A percentile compares a stretch with the other conserved stretches of the same genome.
These are phyloP conservation scores for Phytopythium sindhum DNA, from an alignment of 352 stramenopile species.

Conservation along the genomic window DNA sequence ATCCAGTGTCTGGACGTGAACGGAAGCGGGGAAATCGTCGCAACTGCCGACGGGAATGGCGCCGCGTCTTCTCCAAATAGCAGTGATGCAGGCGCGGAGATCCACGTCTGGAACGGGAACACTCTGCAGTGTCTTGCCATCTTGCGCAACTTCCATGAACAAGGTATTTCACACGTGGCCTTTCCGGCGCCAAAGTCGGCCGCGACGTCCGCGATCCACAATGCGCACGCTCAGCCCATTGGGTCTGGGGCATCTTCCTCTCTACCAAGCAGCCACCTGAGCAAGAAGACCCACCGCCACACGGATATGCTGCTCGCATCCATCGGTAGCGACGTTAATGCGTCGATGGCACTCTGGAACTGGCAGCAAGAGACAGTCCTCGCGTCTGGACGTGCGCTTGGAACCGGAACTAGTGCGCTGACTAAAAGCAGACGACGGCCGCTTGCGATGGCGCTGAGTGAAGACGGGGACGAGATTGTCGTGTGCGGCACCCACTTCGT, in stretches of 20 bases:
- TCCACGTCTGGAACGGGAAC: conserved; percentile 67
- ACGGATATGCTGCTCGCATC: conserved; percentile 57
- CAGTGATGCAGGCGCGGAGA: conserved; percentile 26
- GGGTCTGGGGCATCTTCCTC: conserved; percentile 23
- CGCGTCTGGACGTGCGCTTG: conserved; percentile 45
- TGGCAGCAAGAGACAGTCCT: conserved; percentile 63
- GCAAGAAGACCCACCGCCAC: conserved; percentile 56
- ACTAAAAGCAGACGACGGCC: conserved; percentile 30
- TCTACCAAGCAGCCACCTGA: conserved; percentile 37
- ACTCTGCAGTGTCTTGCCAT: conserved; percentile 71
- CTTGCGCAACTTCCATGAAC: conserved; percentile 57
- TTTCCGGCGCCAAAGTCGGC: conserved; percentile 54
- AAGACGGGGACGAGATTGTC: conserved; percentile 68
- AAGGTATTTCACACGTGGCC: conserved; percentile 46
- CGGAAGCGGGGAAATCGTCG: conserved; percentile 52
- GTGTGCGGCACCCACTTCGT: conserved; percentile 62
- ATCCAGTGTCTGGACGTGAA: conserved; percentile 70
- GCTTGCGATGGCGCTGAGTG: conserved; percentile 57
- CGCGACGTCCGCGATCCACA: conserved; percentile 32
- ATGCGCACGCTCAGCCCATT: conserved; percentile 22
- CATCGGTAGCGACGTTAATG: conserved; percentile 52
- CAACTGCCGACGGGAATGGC: conserved; percentile 45
- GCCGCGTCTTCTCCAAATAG: conserved; percentile 3
- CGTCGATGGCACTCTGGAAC: conserved; percentile 80
- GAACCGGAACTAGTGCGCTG: conserved; percentile 3